Evolutionary conservation across 352 stramenopile genomes (phyloP).

Genomic region (Phytophthora hibernalis): DNA sequence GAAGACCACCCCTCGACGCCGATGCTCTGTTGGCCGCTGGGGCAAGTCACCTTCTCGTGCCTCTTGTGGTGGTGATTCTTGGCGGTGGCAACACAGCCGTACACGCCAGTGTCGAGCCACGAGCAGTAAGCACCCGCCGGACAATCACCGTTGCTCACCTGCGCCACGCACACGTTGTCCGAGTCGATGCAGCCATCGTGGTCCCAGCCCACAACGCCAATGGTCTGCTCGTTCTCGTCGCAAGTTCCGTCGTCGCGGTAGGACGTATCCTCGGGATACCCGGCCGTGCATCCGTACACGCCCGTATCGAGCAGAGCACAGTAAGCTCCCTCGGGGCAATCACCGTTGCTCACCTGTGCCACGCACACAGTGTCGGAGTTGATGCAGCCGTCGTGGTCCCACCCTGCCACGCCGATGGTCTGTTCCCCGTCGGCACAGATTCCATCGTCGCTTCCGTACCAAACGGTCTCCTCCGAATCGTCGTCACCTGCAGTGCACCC

Average conservation of each 20-base stretch:
- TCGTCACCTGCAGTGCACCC: constrained; percentile 35
- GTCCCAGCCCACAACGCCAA: constrained; percentile 39
- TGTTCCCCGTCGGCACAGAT: not conserved
- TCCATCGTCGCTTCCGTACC: not conserved
- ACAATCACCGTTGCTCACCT: constrained; percentile 31
- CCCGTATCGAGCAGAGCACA: constrained; percentile 27
- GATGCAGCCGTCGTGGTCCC: constrained; percentile 19
- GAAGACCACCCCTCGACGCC: constrained; percentile 24
- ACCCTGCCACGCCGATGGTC: constrained; percentile 12
- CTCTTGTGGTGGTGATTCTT: constrained; percentile 28
- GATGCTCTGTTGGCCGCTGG: constrained; percentile 28
- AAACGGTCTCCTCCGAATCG: constrained; percentile 9
- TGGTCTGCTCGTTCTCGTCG: constrained; percentile 21
- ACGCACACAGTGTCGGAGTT: constrained; percentile 11
- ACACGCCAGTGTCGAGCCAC: constrained; percentile 34
- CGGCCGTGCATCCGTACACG: constrained; percentile 27
- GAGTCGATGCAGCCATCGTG: constrained; percentile 48
- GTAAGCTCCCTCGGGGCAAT: constrained; percentile 23
- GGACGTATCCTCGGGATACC: constrained; percentile 1
- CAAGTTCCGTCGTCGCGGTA: constrained; percentile 7
- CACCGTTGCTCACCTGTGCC: constrained; percentile 10
- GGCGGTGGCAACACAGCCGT: constrained; percentile 24
- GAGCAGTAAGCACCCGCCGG: constrained; percentile 32
- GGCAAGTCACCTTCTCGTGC: constrained; percentile 23
- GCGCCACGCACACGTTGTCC: constrained; percentile 24